phyloP scores from a whole-genome alignment of 805 yeast species.

The Tetrapisispora namnaoensis region DNA sequence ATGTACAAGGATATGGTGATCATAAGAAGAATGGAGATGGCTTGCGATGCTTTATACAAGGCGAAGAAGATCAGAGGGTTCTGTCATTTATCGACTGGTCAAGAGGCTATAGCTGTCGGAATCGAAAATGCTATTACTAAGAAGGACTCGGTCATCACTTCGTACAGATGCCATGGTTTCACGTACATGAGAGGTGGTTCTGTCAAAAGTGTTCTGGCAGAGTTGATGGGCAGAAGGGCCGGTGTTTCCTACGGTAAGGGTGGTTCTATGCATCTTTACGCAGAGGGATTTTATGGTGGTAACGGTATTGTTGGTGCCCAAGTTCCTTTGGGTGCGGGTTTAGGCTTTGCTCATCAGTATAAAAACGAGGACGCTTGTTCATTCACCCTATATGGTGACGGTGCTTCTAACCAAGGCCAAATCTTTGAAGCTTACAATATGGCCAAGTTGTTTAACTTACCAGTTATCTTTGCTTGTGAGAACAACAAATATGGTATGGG shows the following conservation, averaged over 20 bases:
- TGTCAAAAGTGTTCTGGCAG: conserved; percentile 84
- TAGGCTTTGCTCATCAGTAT: conserved; percentile 97
- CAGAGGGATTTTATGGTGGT: conserved; percentile 95
- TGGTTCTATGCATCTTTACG: conserved; percentile 99
- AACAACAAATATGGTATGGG: conserved; percentile 99
- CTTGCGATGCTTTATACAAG: conserved; percentile 94
- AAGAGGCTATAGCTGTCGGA: conserved; percentile 98
- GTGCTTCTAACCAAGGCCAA: conserved; percentile 99
- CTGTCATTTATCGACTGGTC: conserved; percentile 97
- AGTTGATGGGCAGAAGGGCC: conserved; percentile 90
- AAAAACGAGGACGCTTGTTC: conserved; percentile 70
- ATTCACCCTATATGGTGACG: conserved; percentile 93
- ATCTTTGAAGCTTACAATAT: conserved; percentile 95
- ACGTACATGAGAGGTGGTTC: conserved; percentile 94
- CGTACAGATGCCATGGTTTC: conserved; percentile 98
- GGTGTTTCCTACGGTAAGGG: conserved; percentile 98
- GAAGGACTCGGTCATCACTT: conserved; percentile 84
- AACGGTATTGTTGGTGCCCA: conserved; percentile 99
- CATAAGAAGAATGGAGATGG: conserved; percentile 97
- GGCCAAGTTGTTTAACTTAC: conserved; percentile 98
- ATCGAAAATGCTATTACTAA: conserved; percentile 87
- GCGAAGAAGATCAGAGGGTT: conserved; percentile 98
- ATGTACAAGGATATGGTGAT: conserved; percentile 96
- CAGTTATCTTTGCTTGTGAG: conserved; percentile 92
- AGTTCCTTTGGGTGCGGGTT: conserved; percentile 95